Evolutionary conservation across 2,329 filamentous ascomycete species (phyloP).

Genomic region (Penicillium sp.): DNA sequence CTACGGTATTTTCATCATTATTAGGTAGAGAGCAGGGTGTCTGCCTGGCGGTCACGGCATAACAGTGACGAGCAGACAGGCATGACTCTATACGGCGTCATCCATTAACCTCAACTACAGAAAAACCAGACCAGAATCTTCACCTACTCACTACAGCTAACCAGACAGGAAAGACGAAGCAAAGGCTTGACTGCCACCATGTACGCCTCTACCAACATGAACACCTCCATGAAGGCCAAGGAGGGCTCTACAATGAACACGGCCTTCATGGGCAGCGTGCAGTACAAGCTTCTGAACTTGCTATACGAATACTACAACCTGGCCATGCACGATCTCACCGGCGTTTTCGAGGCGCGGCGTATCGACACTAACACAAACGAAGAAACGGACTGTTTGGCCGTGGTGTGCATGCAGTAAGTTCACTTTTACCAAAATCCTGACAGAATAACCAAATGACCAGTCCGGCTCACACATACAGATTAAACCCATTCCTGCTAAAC

Average conservation of each 20-base stretch:
- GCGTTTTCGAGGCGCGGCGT: background rate
- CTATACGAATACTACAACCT: conserved; percentile 4
- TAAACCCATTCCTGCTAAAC: background rate
- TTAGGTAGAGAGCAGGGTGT: background rate
- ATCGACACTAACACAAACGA: conserved; percentile 4
- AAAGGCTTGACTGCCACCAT: background rate
- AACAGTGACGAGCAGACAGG: background rate
- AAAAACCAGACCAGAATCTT: too few relatives aligned
- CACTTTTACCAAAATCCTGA: background rate
- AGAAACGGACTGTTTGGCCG: background rate
- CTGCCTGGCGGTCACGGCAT: background rate
- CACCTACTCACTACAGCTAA: too few relatives aligned
- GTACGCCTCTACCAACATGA: background rate
- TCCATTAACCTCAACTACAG: background rate
- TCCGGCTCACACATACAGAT: background rate
- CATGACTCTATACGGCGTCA: background rate
- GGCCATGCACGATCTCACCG: background rate
- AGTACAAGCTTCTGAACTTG: background rate
- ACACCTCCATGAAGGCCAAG: background rate
- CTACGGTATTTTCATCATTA: too few relatives aligned
- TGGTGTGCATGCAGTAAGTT: conserved; percentile 5
- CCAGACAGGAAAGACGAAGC: background rate
- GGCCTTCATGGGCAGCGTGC: conserved; percentile 5
- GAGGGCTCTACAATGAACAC: background rate
- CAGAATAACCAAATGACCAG: too few relatives aligned